A percentile compares a stretch with the other conserved stretches of the same genome.
phyloP scores from a whole-genome alignment of 192 early-diverging fungal genomes.

The Rhizoclosmatium sp. region DNA sequence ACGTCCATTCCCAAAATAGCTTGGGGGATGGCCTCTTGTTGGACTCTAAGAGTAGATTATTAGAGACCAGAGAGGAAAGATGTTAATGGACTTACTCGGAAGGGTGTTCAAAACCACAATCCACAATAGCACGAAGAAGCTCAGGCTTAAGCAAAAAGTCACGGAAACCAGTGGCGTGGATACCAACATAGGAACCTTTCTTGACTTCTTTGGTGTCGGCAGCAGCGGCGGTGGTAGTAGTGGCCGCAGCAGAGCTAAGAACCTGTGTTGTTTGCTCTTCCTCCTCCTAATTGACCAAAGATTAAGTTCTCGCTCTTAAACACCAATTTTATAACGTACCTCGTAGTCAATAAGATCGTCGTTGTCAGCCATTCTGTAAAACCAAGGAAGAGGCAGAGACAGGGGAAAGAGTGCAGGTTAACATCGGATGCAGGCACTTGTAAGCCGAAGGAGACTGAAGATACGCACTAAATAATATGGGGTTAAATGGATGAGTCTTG shows the following conservation, averaged over 20 bases:
- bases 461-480: not conserved
- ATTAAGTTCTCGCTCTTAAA: not conserved
- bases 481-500: not conserved
- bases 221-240: conserved; percentile 53
- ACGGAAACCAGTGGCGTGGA: conserved; percentile 98
- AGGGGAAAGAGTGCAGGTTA: not conserved
- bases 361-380: conserved; percentile 44
- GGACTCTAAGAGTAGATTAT: conserved; percentile 65
- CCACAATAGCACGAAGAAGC: conserved; percentile 90
- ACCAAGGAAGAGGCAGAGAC: conserved; percentile 6
- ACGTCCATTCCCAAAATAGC: conserved; percentile 97
- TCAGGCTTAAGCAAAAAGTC: conserved; percentile 98
- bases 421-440: no score
- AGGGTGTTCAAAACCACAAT: conserved; percentile 99
- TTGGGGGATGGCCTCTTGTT: conserved; percentile 98
- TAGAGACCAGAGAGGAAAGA: not conserved
- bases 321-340: conserved; percentile 9
- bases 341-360: conserved; percentile 98
- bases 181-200: conserved; percentile 98
- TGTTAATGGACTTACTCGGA: conserved; percentile 74
- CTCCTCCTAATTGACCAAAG: conserved; percentile 54
- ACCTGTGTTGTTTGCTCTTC: conserved; percentile 81
- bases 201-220: conserved; percentile 82
- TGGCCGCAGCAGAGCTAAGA: conserved; percentile 57
- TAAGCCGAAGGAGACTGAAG: not conserved